These are phyloP conservation scores for Diophrys appendiculata DNA, from an alignment of 73 alveolate genomes.

Conservation along the genomic window DNA sequence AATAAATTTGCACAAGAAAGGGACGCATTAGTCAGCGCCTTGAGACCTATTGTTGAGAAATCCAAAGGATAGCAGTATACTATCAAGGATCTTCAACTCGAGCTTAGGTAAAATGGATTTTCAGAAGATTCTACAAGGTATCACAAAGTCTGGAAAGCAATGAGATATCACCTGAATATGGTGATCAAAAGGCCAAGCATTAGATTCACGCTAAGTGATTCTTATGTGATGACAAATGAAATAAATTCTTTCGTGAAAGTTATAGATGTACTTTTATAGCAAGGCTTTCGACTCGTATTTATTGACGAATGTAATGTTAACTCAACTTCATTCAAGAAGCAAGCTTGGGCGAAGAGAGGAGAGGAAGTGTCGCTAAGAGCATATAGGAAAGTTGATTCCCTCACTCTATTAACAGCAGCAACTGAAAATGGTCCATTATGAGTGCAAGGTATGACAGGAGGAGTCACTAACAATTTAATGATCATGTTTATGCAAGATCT, in stretches of 20 bases:
- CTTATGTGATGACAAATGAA: too few species aligned
- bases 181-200: too few species aligned
- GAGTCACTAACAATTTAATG: neutral
- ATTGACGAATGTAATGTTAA: neutral
- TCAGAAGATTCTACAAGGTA: too few species aligned
- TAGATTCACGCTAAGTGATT: too few species aligned
- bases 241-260: neutral
- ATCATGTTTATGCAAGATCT: neutral
- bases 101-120: too few species aligned
- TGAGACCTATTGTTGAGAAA: too few species aligned
- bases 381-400: neutral
- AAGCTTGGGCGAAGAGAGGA: neutral
- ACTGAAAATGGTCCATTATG: neutral
- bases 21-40: too few species aligned
- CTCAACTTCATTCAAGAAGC: neutral
- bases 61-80: too few species aligned
- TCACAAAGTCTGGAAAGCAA: too few species aligned
- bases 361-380: neutral
- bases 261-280: neutral
- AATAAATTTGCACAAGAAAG: too few species aligned
- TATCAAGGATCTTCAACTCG: too few species aligned
- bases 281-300: neutral
- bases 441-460: neutral
- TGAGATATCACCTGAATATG: too few species aligned
- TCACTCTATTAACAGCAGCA: neutral